A percentile compares a stretch with the other conserved stretches of the same genome.
These are phyloP conservation scores for Cutaneotrichosporon sp. DNA, from an alignment of 1,284 basidiomycete species.

Conservation along the genomic window DNA sequence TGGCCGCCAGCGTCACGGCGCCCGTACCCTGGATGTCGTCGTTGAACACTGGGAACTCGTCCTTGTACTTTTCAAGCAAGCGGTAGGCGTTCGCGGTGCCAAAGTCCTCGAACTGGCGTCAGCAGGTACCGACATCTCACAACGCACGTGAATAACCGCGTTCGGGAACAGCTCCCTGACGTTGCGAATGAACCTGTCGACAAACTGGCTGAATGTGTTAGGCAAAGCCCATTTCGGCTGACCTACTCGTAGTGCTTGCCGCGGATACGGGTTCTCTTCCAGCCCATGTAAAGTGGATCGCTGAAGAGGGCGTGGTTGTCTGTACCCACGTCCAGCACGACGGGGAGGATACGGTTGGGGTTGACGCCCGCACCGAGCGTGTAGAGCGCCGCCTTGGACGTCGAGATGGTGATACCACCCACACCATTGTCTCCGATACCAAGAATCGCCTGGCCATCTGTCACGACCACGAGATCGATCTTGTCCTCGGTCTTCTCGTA, in stretches of 20 bases:
- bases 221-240: neutral
- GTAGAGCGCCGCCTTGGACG: conserved; percentile 81
- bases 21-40: conserved; percentile 75
- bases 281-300: conserved; percentile 49
- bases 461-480: conserved; percentile 66
- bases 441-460: conserved; percentile 75
- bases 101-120: conserved; percentile 50
- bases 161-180: conserved; percentile 49
- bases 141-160: conserved; percentile 41
- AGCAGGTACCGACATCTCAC: neutral
- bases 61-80: conserved; percentile 60
- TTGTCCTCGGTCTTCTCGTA: conserved; percentile 57
- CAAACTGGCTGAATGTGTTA: conserved; percentile 27
- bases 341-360: conserved; percentile 59
- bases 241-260: conserved; percentile 47
- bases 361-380: conserved; percentile 75
- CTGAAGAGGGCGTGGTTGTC: conserved; percentile 56
- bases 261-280: conserved; percentile 49
- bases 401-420: conserved; percentile 59
- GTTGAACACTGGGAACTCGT: conserved; percentile 58
- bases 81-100: conserved; percentile 62
- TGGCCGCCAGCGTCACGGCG: conserved; percentile 58
- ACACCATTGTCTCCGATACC: conserved; percentile 57
- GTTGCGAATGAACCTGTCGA: conserved; percentile 50
- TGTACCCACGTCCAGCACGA: conserved; percentile 72